A percentile compares a stretch with the other conserved stretches of the same genome.
phyloP scores from a whole-genome alignment of 148 eudicot species.

The Polygonum maritimum region DNA sequence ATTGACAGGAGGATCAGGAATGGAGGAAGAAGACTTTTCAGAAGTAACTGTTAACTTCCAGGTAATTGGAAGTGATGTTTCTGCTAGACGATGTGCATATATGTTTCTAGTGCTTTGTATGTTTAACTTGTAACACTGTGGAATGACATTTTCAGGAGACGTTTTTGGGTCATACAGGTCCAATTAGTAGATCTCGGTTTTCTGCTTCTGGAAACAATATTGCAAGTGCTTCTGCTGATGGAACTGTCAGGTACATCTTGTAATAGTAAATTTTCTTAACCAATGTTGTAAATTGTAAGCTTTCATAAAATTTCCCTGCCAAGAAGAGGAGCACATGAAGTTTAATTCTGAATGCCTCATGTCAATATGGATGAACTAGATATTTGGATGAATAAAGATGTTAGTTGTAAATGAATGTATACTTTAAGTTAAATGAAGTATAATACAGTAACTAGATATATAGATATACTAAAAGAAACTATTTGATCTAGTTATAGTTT shows the following conservation, averaged over 20 bases:
- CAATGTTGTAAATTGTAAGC: background rate
- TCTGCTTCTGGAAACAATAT: conserved; percentile 91
- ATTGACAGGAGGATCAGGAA: conserved; percentile 18
- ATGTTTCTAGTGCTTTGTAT: background rate
- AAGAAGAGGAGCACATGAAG: background rate
- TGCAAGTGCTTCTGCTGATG: conserved; percentile 97
- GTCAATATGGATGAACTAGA: background rate
- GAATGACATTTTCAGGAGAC: conserved; percentile 48
- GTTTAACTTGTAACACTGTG: background rate
- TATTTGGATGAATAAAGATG: background rate
- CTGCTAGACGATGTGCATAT: background rate
- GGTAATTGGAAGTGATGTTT: conserved; percentile 26
- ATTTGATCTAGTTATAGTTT: background rate
- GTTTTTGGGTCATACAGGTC: conserved; percentile 91
- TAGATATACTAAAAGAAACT: background rate
- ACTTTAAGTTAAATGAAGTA: background rate
- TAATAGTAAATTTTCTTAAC: background rate
- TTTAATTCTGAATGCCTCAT: background rate
- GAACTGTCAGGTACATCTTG: conserved; percentile 73
- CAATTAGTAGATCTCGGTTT: conserved; percentile 81
- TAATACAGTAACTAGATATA: background rate
- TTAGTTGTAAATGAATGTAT: background rate
- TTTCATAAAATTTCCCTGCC: background rate
- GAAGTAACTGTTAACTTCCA: conserved; percentile 86
- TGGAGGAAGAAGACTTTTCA: conserved; percentile 61